These are phyloP conservation scores for Phlebopus sp. DNA, from an alignment of 1,284 basidiomycete genomes.

Conservation along the genomic window DNA sequence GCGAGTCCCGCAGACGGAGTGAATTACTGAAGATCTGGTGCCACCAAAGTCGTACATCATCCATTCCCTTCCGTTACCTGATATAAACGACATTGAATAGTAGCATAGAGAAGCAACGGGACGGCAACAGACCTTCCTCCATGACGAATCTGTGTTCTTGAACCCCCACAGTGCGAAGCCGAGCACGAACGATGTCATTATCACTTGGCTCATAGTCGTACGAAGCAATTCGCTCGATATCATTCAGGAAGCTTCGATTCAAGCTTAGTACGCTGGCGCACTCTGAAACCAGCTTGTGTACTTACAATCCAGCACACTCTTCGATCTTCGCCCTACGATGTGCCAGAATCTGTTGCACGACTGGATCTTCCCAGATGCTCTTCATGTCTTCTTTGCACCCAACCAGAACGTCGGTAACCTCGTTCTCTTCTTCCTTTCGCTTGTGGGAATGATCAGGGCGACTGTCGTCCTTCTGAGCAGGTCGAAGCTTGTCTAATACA, in stretches of 20 bases:
- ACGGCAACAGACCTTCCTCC: slow-evolving; percentile 51
- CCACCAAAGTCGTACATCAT: slow-evolving; percentile 74
- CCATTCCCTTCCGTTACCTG: slow-evolving; percentile 55
- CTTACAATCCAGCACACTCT: slow-evolving; percentile 70
- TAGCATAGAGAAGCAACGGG: not conserved
- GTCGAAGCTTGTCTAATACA: slow-evolving; percentile 49
- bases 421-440: slow-evolving; percentile 44
- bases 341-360: slow-evolving; percentile 53
- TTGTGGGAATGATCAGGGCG: slow-evolving; percentile 22
- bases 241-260: slow-evolving; percentile 50
- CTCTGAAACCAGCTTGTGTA: slow-evolving; percentile 12
- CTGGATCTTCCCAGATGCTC: slow-evolving; percentile 59
- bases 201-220: slow-evolving; percentile 64
- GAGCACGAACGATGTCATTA: slow-evolving; percentile 68
- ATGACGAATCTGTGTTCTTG: slow-evolving; percentile 70
- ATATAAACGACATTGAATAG: not conserved
- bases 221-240: slow-evolving; percentile 61
- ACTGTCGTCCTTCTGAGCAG: slow-evolving; percentile 3
- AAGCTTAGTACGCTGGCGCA: slow-evolving; percentile 5
- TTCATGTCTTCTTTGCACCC: slow-evolving; percentile 63
- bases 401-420: slow-evolving; percentile 53
- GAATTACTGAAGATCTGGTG: slow-evolving; percentile 58
- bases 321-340: slow-evolving; percentile 52
- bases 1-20: slow-evolving; percentile 2
- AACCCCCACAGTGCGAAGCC: slow-evolving; percentile 67